Evolutionary conservation across 2,329 filamentous ascomycete genomes (phyloP).

Genomic region (Stagonosporopsis rhizophila): DNA sequence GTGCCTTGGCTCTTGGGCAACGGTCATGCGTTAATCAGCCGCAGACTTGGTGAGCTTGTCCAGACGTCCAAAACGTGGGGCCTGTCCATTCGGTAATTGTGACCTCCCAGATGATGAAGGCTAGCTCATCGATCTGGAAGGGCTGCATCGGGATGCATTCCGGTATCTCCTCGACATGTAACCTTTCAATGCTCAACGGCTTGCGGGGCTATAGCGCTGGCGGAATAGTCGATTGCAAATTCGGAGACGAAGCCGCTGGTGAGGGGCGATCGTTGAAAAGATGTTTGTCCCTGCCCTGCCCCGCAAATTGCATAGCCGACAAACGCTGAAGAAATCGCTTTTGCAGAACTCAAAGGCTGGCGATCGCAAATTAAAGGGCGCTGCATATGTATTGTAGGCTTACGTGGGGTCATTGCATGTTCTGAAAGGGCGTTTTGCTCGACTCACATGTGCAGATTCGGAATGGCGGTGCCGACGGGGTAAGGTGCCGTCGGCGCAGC

Average conservation of each 20-base stretch:
- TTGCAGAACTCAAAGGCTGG: background rate
- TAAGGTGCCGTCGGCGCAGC: slow-evolving; percentile 8
- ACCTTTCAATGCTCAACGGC: background rate
- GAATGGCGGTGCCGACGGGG: slow-evolving; percentile 1
- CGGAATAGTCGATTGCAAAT: background rate
- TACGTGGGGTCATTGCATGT: slow-evolving; percentile 1
- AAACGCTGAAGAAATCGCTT: background rate
- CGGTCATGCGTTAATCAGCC: slow-evolving; percentile 14
- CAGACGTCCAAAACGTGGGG: background rate
- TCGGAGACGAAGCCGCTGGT: background rate
- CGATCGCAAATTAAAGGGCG: background rate
- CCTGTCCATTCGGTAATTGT: background rate
- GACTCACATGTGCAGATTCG: background rate
- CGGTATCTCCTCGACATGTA: too few relatives aligned
- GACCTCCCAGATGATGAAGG: background rate
- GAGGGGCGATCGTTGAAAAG: background rate
- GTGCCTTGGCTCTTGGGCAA: slow-evolving; percentile 7
- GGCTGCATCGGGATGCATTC: background rate
- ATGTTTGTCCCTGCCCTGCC: background rate
- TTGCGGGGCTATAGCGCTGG: background rate
- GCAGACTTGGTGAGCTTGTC: slow-evolving; percentile 24
- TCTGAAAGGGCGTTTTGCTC: slow-evolving; percentile 12
- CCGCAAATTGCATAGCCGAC: background rate
- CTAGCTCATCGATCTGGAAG: background rate
- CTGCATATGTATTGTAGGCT: background rate